Evolutionary conservation across 495 filamentous ascomycete species (phyloP), one percentile per base, ranked within the genome.

Genomic region (Aspergillus leporis): DNA sequence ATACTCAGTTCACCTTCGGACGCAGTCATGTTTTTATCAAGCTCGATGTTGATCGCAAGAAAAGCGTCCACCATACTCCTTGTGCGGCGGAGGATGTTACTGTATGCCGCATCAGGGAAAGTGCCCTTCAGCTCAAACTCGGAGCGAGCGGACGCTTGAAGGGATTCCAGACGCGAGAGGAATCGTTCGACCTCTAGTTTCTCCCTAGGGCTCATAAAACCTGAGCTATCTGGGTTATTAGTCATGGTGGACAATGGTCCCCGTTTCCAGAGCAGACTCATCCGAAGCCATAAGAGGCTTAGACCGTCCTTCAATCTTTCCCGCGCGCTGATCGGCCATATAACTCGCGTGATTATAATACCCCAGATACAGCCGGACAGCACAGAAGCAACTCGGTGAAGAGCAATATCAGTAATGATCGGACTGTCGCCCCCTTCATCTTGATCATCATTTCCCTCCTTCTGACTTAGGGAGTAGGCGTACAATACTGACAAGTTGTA

Each of bases 401-500:
- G 83, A 0, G 85, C 89, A 62, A 98, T 98, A 38, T 96, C 88
- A 22, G 83, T 83, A 53, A 98, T 96, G 21, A 91, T 81, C 0
- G 94, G 94, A 49, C 88, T 76, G 1, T 85, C 75, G 10, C 93
- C 93, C n/a, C 92, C 94, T 72, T 97, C 93, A 58, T 93, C 86
- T 34, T 80, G 70, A 60, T 92, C 90, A 51, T 83, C 74, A 14
- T 85, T 80, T 22, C 87, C 85, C 41, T 93, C 89, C 48, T 81
- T 81, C 58, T 91, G 86, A 0, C 90, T 86, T 6, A 97, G 81
- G 21, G 90, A 92, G 74, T 98, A 98, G 3, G 92, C 91, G 69
- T 98, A 98, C 36, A 98, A 82, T 14, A 90, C 91, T 6, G 91
- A 93, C n/a, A 98, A 84, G 68, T 98, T 98, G 78, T 97, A 98